Percentiles rank a stretch among this genome's conserved stretches.
Evolutionary conservation across 805 yeast genomes (phyloP).

Genomic region (Candida dendrica): DNA sequence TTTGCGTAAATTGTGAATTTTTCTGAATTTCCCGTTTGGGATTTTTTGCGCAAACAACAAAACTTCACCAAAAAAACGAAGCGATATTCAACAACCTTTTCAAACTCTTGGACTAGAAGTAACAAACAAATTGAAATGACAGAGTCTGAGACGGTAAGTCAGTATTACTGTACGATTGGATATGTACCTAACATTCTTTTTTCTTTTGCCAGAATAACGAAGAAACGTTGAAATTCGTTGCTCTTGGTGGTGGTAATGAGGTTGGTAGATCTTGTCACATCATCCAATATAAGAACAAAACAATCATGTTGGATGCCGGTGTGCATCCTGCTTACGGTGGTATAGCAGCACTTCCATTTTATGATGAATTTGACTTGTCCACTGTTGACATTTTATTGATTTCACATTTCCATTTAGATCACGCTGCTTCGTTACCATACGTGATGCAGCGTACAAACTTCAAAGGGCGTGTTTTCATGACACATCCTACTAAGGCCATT

Average conservation of each 20-base stretch:
- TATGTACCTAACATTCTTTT: no score
- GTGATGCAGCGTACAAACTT: slow-evolving; percentile 96
- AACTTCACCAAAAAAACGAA: no score
- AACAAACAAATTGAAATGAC: no score
- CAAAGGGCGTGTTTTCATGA: slow-evolving; percentile 95
- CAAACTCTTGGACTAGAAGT: no score
- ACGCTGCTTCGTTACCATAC: slow-evolving; percentile 95
- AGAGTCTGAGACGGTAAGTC: no score
- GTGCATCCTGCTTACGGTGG: slow-evolving; percentile 95
- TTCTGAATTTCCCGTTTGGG: no score
- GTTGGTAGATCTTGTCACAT: slow-evolving; percentile 97
- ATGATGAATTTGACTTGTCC: slow-evolving; percentile 88
- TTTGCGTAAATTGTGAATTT: no score
- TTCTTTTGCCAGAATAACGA: background rate
- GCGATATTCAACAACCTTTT: no score
- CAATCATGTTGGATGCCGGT: slow-evolving; percentile 96
- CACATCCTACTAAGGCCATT: slow-evolving; percentile 97
- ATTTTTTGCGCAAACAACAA: no score
- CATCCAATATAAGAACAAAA: slow-evolving; percentile 85
- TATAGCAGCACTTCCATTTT: slow-evolving; percentile 84
- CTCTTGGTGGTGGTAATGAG: slow-evolving; percentile 97
- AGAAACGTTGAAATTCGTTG: slow-evolving; percentile 55
- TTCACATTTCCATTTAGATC: slow-evolving; percentile 95
- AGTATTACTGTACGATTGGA: no score
- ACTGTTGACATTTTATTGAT: slow-evolving; percentile 80